Percentiles rank a stretch among this genome's conserved stretches.
These are phyloP conservation scores for Pyracantha coccinea DNA, from an alignment of 331 rosid genomes.

Conservation along the genomic window DNA sequence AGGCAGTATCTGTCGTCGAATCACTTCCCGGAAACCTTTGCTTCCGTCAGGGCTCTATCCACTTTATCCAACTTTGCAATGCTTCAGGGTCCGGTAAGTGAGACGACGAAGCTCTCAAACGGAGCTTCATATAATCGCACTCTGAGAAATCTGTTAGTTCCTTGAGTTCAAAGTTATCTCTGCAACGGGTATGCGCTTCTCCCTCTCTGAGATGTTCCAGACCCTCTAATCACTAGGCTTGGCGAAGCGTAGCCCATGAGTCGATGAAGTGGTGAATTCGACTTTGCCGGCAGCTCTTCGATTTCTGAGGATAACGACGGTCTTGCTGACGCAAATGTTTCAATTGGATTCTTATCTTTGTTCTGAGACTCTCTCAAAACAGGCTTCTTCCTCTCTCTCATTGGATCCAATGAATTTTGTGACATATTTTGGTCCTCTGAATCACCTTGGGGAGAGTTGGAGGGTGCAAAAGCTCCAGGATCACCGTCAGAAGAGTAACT, in stretches of 20 bases:
- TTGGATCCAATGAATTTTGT: conserved; percentile 18
- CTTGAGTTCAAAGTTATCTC: conserved; percentile 9
- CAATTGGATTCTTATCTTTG: conserved; percentile 12
- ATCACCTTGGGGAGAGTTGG: conserved; percentile 21
- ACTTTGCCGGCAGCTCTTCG: conserved; percentile 12
- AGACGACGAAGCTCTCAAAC: background rate
- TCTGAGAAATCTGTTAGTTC: background rate
- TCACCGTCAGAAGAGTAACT: conserved; percentile 58
- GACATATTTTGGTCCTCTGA: conserved; percentile 17
- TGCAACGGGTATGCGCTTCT: conserved; percentile 16
- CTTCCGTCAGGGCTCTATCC: background rate
- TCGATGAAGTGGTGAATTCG: conserved; percentile 59
- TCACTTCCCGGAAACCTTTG: background rate
- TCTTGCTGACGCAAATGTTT: conserved; percentile 17
- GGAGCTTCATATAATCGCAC: background rate
- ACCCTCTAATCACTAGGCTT: conserved; percentile 50
- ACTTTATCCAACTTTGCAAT: background rate
- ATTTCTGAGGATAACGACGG: conserved; percentile 36
- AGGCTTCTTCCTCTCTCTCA: conserved; percentile 18
- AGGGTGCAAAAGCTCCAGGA: conserved; percentile 22
- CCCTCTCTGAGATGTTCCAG: conserved; percentile 16
- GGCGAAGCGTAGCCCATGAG: conserved; percentile 85
- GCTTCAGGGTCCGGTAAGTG: background rate
- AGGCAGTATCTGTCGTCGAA: background rate
- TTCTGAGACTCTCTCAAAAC: conserved; percentile 26